Evolutionary conservation across 441 rosid species (phyloP).

Genomic region (Hura crepitans): DNA sequence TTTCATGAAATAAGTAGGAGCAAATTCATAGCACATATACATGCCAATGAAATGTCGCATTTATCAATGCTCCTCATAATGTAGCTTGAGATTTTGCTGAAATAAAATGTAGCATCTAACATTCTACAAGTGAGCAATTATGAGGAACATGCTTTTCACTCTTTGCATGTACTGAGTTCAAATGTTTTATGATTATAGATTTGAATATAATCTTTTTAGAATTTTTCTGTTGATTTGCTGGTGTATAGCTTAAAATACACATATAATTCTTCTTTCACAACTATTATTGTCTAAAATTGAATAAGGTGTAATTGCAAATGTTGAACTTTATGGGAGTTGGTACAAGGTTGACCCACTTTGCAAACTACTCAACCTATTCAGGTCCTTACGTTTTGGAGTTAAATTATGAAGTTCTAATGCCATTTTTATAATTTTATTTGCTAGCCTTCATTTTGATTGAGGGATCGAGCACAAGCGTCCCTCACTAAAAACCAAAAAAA

Average conservation of each 20-base stretch:
- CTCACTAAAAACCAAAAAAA: no score
- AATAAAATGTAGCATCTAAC: constrained; percentile 75
- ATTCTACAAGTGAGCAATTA: constrained; percentile 73
- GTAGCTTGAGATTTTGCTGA: constrained; percentile 77
- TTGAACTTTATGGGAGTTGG: no score
- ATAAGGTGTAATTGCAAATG: no score
- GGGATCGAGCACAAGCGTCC: no score
- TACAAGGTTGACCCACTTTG: no score
- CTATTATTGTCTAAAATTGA: no score
- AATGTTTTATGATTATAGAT: background rate
- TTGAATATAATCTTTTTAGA: background rate
- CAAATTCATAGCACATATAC: constrained; percentile 54
- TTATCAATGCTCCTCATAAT: constrained; percentile 66
- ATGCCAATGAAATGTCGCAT: constrained; percentile 44
- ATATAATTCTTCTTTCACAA: no score
- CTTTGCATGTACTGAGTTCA: constrained; percentile 1
- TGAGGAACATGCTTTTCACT: constrained; percentile 31
- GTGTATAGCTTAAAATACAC: constrained; percentile 7
- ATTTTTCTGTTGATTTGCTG: constrained; percentile 18
- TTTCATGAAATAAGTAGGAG: constrained; percentile 64
- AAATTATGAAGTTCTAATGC: no score
- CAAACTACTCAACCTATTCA: no score
- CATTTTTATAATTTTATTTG: no score
- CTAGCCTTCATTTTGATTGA: no score
- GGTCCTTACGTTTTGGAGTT: no score